Percentiles rank a stretch among this genome's conserved stretches.
These are phyloP conservation scores for Ustilago sp. DNA, from an alignment of 1,284 basidiomycete genomes.

Conservation along the genomic window DNA sequence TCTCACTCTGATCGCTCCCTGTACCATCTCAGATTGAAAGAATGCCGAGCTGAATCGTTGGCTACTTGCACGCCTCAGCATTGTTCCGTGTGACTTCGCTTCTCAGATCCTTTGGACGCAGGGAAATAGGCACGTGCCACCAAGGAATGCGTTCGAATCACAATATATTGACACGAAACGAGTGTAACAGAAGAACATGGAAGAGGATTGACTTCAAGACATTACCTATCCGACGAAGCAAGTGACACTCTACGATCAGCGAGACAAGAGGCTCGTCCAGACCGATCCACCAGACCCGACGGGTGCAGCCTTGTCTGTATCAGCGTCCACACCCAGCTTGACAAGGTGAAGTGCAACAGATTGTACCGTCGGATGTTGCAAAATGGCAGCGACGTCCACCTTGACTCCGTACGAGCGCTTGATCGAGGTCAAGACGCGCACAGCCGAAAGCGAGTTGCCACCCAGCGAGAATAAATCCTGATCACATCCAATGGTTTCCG, in stretches of 20 bases:
- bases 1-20: neutral
- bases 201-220: neutral
- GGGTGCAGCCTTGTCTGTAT: neutral
- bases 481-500: neutral
- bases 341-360: neutral
- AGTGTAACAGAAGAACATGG: neutral
- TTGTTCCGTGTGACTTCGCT: too few species aligned
- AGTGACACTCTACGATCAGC: neutral
- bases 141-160: neutral
- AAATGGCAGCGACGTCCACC: neutral
- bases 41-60: neutral
- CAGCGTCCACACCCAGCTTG: neutral
- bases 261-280: neutral
- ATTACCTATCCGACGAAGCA: too few species aligned
- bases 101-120: too few species aligned
- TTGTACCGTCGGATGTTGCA: neutral
- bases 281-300: neutral
- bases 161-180: neutral
- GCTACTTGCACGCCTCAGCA: too few species aligned
- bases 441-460: neutral
- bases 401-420: neutral
- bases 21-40: neutral
- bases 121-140: too few species aligned
- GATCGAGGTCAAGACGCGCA: neutral
- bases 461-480: neutral